Percentiles rank a stretch among this genome's conserved stretches.
Conservation (phyloP, 208 protist genomes). For the Vickermania ingenoplastis region DNA sequence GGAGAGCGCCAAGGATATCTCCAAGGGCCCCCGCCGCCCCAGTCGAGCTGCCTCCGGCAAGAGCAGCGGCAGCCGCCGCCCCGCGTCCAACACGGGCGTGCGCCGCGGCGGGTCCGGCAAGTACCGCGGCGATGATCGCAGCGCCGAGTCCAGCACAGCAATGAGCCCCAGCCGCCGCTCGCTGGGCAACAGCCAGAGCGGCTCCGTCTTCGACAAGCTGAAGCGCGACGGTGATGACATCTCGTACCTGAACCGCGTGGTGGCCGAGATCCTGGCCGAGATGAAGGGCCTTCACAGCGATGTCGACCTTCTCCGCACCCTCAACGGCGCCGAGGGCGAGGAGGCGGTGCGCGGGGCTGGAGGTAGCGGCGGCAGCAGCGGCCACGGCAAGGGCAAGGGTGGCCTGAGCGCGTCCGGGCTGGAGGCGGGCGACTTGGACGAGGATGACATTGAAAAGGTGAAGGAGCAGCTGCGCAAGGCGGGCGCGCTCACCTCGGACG, state of each 20-base stretch:
- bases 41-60: background rate
- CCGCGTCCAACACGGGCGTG: background rate
- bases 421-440: background rate
- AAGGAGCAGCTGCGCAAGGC: slow-evolving; percentile 19
- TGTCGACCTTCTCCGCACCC: slow-evolving; percentile 50
- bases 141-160: background rate
- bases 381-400: slow-evolving; percentile 7
- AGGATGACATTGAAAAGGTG: slow-evolving; percentile 25
- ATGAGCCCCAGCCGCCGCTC: background rate
- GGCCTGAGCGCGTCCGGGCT: slow-evolving; percentile 7
- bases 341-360: background rate
- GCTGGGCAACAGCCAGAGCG: background rate
- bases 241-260: slow-evolving; percentile 80
- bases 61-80: background rate
- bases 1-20: too few species aligned
- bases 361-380: slow-evolving; percentile 8
- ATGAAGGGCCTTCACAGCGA: slow-evolving; percentile 73
- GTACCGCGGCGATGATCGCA: slow-evolving; percentile 3
- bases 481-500: slow-evolving; percentile 23
- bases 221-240: slow-evolving; percentile 62
- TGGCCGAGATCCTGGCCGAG: slow-evolving; percentile 80
- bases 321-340: background rate
- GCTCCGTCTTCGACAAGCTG: slow-evolving; percentile 44
- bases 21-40: background rate
- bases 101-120: background rate